These are phyloP conservation scores for Sanguinoderma infundibulare DNA, from an alignment of 1,284 basidiomycete genomes.

Conservation along the genomic window DNA sequence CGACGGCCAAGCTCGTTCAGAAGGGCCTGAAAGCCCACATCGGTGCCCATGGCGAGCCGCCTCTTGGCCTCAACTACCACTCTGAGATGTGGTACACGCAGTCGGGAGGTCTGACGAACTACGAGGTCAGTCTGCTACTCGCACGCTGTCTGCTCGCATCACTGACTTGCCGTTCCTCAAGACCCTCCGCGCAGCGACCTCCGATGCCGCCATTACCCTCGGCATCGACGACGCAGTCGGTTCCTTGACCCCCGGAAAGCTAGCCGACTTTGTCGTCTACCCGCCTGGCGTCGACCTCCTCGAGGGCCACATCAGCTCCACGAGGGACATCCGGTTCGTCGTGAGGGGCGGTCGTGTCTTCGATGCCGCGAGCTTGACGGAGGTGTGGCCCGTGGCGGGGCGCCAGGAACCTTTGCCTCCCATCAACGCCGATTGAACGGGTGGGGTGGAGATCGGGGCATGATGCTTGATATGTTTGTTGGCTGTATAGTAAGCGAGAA, in stretches of 20 bases:
- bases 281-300: conserved; percentile 61
- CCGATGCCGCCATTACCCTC: conserved; percentile 64
- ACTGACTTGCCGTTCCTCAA: conserved; percentile 30
- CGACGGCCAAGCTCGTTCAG: conserved; percentile 67
- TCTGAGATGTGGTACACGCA: conserved; percentile 69
- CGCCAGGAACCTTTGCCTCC: conserved; percentile 56
- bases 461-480: background rate
- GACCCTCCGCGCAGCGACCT: conserved; percentile 70
- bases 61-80: conserved; percentile 75
- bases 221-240: conserved; percentile 65
- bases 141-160: background rate
- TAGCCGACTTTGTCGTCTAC: conserved; percentile 72
- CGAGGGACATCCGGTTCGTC: conserved; percentile 56
- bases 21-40: conserved; percentile 66
- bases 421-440: conserved; percentile 67
- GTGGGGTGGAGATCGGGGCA: too few species aligned
- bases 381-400: conserved; percentile 70
- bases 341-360: conserved; percentile 68
- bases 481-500: background rate
- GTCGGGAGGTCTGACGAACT: conserved; percentile 57
- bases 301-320: conserved; percentile 51
- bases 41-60: conserved; percentile 78
- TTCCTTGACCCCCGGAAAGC: conserved; percentile 62
- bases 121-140: conserved; percentile 41
- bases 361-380: conserved; percentile 66